These are phyloP conservation scores for Desmodesmus armatus DNA, from an alignment of 139 green algal species.

Conservation along the genomic window DNA sequence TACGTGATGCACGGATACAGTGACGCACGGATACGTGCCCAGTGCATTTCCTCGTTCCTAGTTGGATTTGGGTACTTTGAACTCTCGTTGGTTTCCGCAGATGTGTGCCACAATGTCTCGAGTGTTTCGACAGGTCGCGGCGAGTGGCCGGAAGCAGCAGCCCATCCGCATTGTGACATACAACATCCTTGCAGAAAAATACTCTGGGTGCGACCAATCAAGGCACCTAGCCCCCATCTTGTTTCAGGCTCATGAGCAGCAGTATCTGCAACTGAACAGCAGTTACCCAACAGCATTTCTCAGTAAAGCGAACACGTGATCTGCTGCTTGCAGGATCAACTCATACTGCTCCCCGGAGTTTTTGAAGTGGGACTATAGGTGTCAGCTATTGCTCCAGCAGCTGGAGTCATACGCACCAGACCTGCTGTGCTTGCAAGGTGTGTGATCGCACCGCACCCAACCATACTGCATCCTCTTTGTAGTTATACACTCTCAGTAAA, in stretches of 20 bases:
- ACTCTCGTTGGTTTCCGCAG: too few species aligned
- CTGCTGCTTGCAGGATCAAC: constrained; percentile 19
- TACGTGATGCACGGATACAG: too few species aligned
- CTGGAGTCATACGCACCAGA: constrained; percentile 53
- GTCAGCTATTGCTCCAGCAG: constrained; percentile 43
- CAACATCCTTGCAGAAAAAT: constrained; percentile 70
- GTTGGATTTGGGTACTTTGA: too few species aligned
- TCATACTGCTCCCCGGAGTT: constrained; percentile 54
- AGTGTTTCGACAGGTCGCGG: too few species aligned
- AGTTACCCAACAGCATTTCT: neutral
- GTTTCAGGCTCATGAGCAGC: neutral
- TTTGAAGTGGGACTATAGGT: constrained; percentile 49
- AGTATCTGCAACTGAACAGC: neutral
- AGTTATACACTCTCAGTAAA: too few species aligned
- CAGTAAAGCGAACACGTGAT: neutral
- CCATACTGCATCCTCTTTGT: neutral
- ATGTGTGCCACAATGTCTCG: too few species aligned
- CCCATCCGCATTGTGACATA: constrained; percentile 50
- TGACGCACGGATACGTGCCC: too few species aligned
- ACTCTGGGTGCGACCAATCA: constrained; percentile 41
- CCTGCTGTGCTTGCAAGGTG: constrained; percentile 62
- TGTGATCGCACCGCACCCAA: constrained; percentile 9
- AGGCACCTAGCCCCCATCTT: neutral
- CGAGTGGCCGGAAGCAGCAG: too few species aligned
- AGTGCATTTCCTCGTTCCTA: too few species aligned